phyloP scores from a whole-genome alignment of 352 stramenopile species.

The Halophytophthora batemanensis region DNA sequence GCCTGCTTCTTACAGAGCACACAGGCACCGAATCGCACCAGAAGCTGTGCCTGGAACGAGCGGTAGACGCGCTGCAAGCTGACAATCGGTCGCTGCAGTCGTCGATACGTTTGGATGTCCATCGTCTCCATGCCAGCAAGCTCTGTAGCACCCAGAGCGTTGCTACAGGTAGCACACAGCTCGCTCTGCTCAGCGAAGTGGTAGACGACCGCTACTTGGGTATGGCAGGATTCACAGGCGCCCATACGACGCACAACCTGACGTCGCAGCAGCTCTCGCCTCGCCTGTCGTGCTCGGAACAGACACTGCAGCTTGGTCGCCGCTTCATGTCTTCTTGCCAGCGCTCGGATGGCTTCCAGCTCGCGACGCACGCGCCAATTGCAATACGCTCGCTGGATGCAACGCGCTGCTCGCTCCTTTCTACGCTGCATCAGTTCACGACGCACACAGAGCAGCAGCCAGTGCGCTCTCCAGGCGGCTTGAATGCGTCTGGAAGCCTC shows the following conservation, averaged over 20 bases:
- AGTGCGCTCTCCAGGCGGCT: slow-evolving; percentile 26
- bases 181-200: slow-evolving; percentile 26
- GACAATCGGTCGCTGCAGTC: slow-evolving; percentile 18
- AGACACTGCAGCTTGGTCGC: slow-evolving; percentile 46
- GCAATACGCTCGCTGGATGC: slow-evolving; percentile 26
- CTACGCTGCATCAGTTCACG: slow-evolving; percentile 7
- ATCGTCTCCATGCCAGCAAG: slow-evolving; percentile 15
- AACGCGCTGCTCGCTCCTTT: slow-evolving; percentile 8
- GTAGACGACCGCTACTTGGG: slow-evolving; percentile 34
- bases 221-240: slow-evolving; percentile 41
- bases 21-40: slow-evolving; percentile 29
- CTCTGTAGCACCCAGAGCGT: slow-evolving; percentile 6
- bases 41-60: slow-evolving; percentile 24
- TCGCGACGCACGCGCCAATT: slow-evolving; percentile 15
- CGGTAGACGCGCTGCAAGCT: slow-evolving; percentile 39
- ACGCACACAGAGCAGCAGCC: slow-evolving; percentile 20
- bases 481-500: slow-evolving; percentile 30
- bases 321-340: slow-evolving; percentile 26
- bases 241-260: slow-evolving; percentile 30
- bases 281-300: slow-evolving; percentile 28
- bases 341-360: slow-evolving; percentile 24
- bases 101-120: slow-evolving; percentile 32
- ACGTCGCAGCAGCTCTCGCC: slow-evolving; percentile 29
- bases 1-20: slow-evolving; percentile 38
- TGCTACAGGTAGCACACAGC: slow-evolving; percentile 34